phyloP scores from a whole-genome alignment of 1,284 basidiomycete species.

The Pseudozyma tsukubaensis region DNA sequence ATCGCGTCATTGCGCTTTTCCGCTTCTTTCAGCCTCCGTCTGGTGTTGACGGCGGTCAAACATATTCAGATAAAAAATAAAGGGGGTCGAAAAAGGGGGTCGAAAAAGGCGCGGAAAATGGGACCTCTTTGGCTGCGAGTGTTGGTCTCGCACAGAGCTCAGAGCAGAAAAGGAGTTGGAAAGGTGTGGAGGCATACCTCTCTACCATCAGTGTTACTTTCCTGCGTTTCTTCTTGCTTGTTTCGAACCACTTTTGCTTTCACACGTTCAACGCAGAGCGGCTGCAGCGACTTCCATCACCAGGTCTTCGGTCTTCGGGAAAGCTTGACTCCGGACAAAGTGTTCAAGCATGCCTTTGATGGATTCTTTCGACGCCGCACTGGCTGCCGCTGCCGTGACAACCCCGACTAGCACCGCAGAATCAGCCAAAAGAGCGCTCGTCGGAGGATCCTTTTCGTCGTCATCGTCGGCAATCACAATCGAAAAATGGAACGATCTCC shows the following conservation, averaged over 20 bases:
- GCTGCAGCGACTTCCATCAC: too few relatives aligned
- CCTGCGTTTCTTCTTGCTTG: not conserved
- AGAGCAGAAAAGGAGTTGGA: not conserved
- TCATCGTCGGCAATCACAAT: not conserved
- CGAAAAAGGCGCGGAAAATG: not conserved
- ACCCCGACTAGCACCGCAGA: not conserved
- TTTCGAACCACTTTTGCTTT: too few relatives aligned
- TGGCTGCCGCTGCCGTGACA: not conserved
- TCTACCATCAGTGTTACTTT: not conserved
- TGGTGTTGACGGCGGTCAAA: too few relatives aligned
- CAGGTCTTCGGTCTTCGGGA: too few relatives aligned
- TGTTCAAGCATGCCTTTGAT: slow-evolving; percentile 12
- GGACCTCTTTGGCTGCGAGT: not conserved
- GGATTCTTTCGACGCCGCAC: slow-evolving; percentile 11
- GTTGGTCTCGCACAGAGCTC: not conserved
- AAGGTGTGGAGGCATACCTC: not conserved
- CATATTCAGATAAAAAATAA: too few relatives aligned
- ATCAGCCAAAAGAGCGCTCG: not conserved
- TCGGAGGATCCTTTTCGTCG: slow-evolving; percentile 3
- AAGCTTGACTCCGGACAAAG: too few relatives aligned
- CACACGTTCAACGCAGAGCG: too few relatives aligned
- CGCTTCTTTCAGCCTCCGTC: not conserved
- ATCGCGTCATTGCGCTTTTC: slow-evolving; percentile 25
- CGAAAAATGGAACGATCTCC: not conserved
- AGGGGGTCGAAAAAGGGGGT: not conserved